Conservation (phyloP, 2,329 filamentous ascomycete genomes). For the Aureobasidium subglaciale region DNA sequence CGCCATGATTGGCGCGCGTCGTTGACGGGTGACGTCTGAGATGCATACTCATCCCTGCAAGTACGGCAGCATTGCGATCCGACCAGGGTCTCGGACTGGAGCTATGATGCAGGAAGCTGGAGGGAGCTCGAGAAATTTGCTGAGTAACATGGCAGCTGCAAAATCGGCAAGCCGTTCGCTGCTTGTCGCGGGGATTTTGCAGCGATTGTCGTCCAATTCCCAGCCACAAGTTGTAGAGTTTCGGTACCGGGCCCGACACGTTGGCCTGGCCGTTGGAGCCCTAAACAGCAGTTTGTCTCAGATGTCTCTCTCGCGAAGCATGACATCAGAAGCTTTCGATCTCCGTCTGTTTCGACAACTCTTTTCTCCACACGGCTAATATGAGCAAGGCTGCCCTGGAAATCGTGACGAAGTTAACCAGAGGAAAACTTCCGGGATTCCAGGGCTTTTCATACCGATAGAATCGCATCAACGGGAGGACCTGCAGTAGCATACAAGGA, state of each 20-base stretch:
- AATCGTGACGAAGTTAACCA: neutral
- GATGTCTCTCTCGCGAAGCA: neutral
- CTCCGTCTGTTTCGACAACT: neutral
- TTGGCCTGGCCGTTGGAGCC: neutral
- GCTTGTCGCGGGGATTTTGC: neutral
- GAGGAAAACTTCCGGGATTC: too few relatives aligned
- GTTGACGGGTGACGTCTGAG: slow-evolving; percentile 7
- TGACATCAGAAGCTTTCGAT: slow-evolving; percentile 9
- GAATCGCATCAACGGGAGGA: neutral
- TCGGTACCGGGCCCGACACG: slow-evolving; percentile 1
- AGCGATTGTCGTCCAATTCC: neutral
- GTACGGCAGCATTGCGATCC: slow-evolving; percentile 5
- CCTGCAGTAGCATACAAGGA: slow-evolving; percentile 6
- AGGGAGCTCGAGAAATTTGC: slow-evolving; percentile 2
- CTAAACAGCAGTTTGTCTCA: slow-evolving; percentile 11
- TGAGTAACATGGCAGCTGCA: neutral
- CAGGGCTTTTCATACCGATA: too few relatives aligned
- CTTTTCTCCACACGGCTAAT: slow-evolving; percentile 10
- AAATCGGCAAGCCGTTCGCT: neutral
- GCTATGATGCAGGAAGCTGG: slow-evolving; percentile 11
- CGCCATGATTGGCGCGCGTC: slow-evolving; percentile 10
- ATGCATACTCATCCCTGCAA: slow-evolving; percentile 12
- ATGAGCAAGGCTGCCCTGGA: neutral
- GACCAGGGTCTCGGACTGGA: slow-evolving; percentile 2
- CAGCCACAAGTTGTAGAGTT: neutral